Evolutionary conservation across 208 protist genomes (phyloP).

Genomic region (Acanthamoeba culbertsoni): DNA sequence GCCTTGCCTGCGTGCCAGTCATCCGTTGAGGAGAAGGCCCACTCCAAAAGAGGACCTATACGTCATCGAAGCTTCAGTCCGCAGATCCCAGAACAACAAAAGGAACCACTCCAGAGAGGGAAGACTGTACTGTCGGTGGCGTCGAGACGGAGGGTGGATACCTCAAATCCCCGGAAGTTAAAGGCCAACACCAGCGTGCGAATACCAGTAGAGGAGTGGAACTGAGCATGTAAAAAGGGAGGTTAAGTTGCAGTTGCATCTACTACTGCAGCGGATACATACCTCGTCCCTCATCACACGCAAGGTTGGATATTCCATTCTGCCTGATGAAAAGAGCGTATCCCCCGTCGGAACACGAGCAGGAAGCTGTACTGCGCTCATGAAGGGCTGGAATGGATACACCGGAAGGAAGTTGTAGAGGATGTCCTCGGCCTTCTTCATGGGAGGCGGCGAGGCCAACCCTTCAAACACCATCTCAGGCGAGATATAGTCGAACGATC

Average conservation of each 20-base stretch:
- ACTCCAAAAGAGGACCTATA: constrained; percentile 14
- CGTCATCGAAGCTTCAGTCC: not conserved
- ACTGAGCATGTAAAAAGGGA: not conserved
- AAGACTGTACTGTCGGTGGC: not conserved
- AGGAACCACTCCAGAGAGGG: no score
- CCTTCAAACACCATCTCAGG: not conserved
- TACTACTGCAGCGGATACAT: no score
- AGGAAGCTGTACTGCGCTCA: not conserved
- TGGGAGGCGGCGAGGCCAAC: not conserved
- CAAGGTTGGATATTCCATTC: not conserved
- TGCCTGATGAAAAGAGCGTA: not conserved
- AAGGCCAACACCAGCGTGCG: not conserved
- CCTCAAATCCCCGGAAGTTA: constrained; percentile 30
- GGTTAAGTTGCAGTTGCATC: no score
- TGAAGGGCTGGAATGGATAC: constrained; percentile 35
- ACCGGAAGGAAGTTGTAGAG: constrained; percentile 33
- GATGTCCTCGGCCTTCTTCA: not conserved
- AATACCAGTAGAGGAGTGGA: not conserved
- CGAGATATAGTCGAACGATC: not conserved
- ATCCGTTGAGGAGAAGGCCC: not conserved
- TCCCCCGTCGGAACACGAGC: not conserved
- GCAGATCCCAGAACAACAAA: no score
- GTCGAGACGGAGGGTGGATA: constrained; percentile 12
- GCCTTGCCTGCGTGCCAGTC: not conserved
- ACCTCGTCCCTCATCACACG: not conserved